These are phyloP conservation scores for Lodderomyces parapsilosis DNA, from an alignment of 1,139 yeast genomes.

Conservation along the genomic window DNA sequence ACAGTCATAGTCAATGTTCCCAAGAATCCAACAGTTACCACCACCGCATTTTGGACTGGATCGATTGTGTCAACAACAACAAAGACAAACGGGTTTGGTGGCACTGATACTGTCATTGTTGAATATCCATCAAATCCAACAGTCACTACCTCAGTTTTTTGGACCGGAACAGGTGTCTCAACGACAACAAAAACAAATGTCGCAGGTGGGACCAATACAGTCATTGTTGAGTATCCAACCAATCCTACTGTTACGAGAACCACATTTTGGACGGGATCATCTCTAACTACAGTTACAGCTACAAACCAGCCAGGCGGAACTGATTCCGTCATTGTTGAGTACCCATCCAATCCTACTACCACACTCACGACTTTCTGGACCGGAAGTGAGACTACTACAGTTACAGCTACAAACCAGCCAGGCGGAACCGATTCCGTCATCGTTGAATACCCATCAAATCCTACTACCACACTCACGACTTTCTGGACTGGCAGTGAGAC, in stretches of 20 bases:
- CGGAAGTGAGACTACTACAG: slow-evolving; percentile 9
- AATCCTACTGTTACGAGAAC: slow-evolving; percentile 15
- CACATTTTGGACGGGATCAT: slow-evolving; percentile 12
- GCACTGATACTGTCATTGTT: slow-evolving; percentile 19
- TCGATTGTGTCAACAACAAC: slow-evolving; percentile 12
- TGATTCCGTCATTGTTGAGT: slow-evolving; percentile 18
- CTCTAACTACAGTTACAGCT: slow-evolving; percentile 12
- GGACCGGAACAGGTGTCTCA: slow-evolving; percentile 9
- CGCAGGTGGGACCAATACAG: slow-evolving; percentile 17
- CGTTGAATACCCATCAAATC: slow-evolving; percentile 16
- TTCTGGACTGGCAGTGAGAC: slow-evolving; percentile 10
- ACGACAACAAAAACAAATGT: slow-evolving; percentile 11
- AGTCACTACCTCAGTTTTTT: slow-evolving; percentile 11
- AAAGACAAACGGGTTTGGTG: slow-evolving; percentile 10
- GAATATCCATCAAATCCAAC: slow-evolving; percentile 18
- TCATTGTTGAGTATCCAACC: slow-evolving; percentile 19
- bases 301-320: slow-evolving; percentile 16
- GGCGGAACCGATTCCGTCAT: slow-evolving; percentile 19
- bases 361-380: slow-evolving; percentile 15
- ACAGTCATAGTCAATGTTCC: slow-evolving; percentile 22
- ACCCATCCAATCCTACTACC: slow-evolving; percentile 15
- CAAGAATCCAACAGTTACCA: slow-evolving; percentile 14
- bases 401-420: slow-evolving; percentile 14
- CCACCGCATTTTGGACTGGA: slow-evolving; percentile 16
- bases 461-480: slow-evolving; percentile 12